phyloP scores from a whole-genome alignment of 768 basidiomycete genomes.

The Pleurotus cornucopiae region DNA sequence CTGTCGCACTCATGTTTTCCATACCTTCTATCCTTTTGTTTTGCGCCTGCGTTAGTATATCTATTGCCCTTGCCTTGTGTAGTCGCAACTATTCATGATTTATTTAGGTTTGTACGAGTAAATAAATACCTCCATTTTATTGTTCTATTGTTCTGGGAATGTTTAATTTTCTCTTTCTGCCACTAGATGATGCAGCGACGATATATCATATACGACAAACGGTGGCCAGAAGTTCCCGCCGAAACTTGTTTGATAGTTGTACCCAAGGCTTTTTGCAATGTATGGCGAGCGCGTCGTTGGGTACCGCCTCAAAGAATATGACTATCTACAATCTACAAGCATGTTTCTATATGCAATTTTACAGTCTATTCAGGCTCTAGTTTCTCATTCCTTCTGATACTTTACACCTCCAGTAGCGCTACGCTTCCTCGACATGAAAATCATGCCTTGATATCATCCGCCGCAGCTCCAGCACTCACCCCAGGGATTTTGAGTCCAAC shows the following conservation, averaged over 20 bases:
- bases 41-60: background rate
- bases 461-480: conserved; percentile 4
- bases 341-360: no score
- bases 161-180: no score
- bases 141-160: background rate
- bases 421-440: background rate
- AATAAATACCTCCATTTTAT: conserved; percentile 8
- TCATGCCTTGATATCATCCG: background rate
- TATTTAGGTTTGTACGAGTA: conserved; percentile 11
- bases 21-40: conserved; percentile 9
- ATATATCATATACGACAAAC: no score
- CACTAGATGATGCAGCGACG: no score
- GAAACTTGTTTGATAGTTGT: no score
- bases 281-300: no score
- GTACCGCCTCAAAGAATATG: no score
- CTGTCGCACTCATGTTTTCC: conserved; percentile 14
- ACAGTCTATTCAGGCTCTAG: no score
- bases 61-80: background rate
- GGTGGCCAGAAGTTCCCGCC: no score
- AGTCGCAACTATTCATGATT: conserved; percentile 12
- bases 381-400: no score
- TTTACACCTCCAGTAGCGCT: background rate
- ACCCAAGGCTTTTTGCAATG: no score
- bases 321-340: no score
- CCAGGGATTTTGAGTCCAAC: conserved; percentile 24